Conservation (phyloP, 805 yeast species). For the Cyberlindnera suaveolens region DNA sequence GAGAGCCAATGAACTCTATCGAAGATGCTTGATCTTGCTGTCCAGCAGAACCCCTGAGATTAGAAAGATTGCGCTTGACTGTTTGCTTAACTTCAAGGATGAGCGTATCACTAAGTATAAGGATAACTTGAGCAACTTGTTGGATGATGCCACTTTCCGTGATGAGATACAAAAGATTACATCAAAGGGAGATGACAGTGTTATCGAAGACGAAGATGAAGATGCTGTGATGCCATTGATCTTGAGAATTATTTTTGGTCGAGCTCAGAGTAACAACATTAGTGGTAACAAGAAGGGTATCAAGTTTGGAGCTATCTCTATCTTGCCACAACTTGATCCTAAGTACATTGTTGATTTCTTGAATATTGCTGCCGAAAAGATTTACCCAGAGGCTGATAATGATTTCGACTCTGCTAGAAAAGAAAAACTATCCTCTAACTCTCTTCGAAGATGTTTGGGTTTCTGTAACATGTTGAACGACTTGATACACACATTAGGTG, state of each 20-base stretch:
- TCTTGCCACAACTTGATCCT: constrained; percentile 51
- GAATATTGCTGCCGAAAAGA: constrained; percentile 50
- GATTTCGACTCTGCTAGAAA: constrained; percentile 12
- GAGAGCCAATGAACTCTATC: constrained; percentile 46
- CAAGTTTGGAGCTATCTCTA: constrained; percentile 61
- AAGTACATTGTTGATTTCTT: constrained; percentile 54
- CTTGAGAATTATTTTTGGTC: constrained; percentile 76
- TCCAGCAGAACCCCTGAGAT: constrained; percentile 54
- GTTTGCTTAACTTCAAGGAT: constrained; percentile 59
- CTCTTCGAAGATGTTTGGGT: constrained; percentile 52
- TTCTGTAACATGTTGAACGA: constrained; percentile 57
- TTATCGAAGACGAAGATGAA: constrained; percentile 58
- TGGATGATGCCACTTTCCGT: constrained; percentile 78
- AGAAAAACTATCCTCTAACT: constrained; percentile 24
- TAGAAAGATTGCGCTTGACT: constrained; percentile 69
- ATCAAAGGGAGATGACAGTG: constrained; percentile 41
- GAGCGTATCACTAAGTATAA: constrained; percentile 57
- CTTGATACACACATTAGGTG: constrained; percentile 52
- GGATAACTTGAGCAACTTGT: constrained; percentile 64
- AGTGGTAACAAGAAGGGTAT: constrained; percentile 70
- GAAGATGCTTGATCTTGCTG: constrained; percentile 47
- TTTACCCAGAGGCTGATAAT: constrained; percentile 28
- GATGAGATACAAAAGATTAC: constrained; percentile 75
- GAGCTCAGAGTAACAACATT: constrained; percentile 64
- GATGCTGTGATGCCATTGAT: constrained; percentile 61